Evolutionary conservation across 2,329 filamentous ascomycete species (phyloP).

Genomic region (Allantophomopsis cytisporea): DNA sequence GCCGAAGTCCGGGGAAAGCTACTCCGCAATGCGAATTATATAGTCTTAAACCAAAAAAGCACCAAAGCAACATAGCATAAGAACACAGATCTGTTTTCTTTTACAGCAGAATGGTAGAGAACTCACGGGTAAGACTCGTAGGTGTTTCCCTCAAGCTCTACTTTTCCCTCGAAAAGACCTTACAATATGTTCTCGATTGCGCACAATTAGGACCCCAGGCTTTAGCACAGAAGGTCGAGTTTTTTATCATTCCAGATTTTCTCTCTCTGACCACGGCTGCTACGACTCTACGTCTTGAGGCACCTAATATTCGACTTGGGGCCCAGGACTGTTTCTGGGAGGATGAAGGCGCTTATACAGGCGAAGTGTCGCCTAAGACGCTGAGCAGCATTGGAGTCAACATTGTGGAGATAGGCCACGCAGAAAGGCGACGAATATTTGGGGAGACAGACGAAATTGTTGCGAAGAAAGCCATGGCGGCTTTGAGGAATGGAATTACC

Average conservation of each 20-base stretch:
- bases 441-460: constrained; percentile 59
- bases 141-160: constrained; percentile 73
- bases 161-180: constrained; percentile 54
- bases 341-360: constrained; percentile 60
- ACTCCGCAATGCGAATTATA: no score
- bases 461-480: constrained; percentile 56
- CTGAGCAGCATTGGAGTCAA: constrained; percentile 54
- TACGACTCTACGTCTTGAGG: constrained; percentile 21
- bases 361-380: constrained; percentile 51
- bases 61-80: no score
- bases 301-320: constrained; percentile 45
- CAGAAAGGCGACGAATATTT: constrained; percentile 61
- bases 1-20: no score
- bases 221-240: constrained; percentile 39
- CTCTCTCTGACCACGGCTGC: no score
- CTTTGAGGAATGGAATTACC: constrained; percentile 54
- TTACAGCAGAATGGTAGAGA: no score
- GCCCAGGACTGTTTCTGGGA: constrained; percentile 67
- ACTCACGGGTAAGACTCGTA: constrained; percentile 20
- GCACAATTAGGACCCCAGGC: constrained; percentile 26
- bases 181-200: constrained; percentile 37
- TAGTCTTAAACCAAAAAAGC: no score
- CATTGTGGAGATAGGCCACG: constrained; percentile 71
- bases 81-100: no score
- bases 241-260: constrained; percentile 54